Evolutionary conservation across 257 asterid genomes (phyloP).

Genomic region (Nicotiana otophora): DNA sequence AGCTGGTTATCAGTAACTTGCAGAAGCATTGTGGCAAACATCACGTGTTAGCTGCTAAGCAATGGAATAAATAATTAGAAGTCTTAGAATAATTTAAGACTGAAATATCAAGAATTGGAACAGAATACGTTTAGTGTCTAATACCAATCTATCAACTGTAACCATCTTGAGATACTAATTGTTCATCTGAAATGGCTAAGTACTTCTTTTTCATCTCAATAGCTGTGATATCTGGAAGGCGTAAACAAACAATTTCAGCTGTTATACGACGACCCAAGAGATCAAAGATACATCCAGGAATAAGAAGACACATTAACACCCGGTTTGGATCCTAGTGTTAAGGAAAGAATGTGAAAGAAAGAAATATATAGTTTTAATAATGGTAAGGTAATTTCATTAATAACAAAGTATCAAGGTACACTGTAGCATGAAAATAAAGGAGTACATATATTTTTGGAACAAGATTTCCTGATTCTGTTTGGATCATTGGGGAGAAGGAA

Average conservation of each 20-base stretch:
- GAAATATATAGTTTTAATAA: no score
- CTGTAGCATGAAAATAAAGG: neutral
- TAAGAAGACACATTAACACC: neutral
- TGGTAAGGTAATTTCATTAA: no score
- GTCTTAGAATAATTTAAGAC: neutral
- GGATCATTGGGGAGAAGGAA: neutral
- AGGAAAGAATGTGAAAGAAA: neutral
- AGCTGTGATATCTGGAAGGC: conserved; percentile 46
- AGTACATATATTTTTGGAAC: neutral
- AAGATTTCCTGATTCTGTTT: neutral
- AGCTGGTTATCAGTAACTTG: neutral
- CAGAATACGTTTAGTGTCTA: neutral
- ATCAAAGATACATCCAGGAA: neutral
- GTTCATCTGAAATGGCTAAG: conserved; percentile 47
- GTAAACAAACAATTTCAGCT: conserved; percentile 1
- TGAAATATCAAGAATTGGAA: neutral
- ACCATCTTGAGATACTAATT: conserved; percentile 44
- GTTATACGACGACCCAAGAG: neutral
- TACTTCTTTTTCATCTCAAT: conserved; percentile 62
- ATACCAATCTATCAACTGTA: conserved; percentile 39
- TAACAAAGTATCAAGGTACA: no score
- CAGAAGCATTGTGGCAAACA: neutral
- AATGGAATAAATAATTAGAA: neutral
- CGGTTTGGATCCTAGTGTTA: neutral
- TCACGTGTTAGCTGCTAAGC: neutral